Base-by-base conservation (phyloP, 2,329 filamentous ascomycete species). In the Claviceps digitariae region DNA sequence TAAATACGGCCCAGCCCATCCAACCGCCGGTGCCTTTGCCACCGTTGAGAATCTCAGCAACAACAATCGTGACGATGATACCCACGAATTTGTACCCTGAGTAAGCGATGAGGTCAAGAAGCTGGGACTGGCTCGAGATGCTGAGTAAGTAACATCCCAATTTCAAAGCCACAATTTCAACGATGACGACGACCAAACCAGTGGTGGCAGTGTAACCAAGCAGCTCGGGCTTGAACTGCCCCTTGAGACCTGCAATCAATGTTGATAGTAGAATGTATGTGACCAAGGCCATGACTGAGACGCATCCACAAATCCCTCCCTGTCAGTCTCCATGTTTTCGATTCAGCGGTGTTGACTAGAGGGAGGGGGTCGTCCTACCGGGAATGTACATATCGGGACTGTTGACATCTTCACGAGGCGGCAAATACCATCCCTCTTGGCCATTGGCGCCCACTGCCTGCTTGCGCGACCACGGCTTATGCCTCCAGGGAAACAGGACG, bases 341-440 rank as follows among this genome's bases (percentile, higher is more conserved):
- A 23, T 27, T 27, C 27, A 5, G 23, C 36, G 34, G 34, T 36
- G 6, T 12, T 3, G 15, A 15, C 23, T 20, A 34, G 23, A 15
- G 9, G 21, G 2, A 25, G 63, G 27, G 13, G 29, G 21, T n/a
- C 25, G 43, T 70, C 38, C 17, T 61, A 76, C 73, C 70, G 55
- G 90, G 90, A 62, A 98, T 98, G 73, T 98, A 98, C 90, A 98
- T 97, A 71, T 98, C 93, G 17, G 94, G 93, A 59, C 89, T 94
- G 72, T 98, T 98, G 69, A 97, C 77, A 66, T 98, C 93, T 68
- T 98, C 91, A 58, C 93, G 80, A 2, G 93, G 93, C 5, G 93
- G 89, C 8, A 96, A 78, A 70, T 93, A 98, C 75, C 83, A 84
- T 47, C 81, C 81, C 58, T 86, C 83, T 61, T 84, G 81, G 50